Conservation (phyloP, 169 alveolate species). For the Eimeria tenella region DNA sequence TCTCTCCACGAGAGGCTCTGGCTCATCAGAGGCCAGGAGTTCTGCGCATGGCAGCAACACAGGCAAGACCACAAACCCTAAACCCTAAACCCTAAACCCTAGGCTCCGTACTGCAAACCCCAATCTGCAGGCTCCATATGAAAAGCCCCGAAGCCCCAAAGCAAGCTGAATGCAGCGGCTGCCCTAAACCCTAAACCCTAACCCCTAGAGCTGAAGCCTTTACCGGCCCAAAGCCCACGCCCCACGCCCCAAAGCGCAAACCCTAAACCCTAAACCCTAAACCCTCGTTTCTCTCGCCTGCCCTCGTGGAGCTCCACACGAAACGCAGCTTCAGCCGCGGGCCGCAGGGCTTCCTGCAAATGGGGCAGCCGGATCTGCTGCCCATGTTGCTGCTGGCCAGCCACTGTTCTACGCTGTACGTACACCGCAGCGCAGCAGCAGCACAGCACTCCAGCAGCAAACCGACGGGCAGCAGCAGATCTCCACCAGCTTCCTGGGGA, state of each 20-base stretch:
- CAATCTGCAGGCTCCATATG: neutral
- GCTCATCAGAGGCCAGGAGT: neutral
- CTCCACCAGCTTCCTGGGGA: no score
- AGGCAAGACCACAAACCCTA: neutral
- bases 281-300: neutral
- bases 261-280: constrained; percentile 13
- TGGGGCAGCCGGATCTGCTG: constrained; percentile 31
- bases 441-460: neutral
- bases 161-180: neutral
- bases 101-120: neutral
- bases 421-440: constrained; percentile 12
- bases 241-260: neutral
- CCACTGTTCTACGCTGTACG: constrained; percentile 31
- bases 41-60: neutral
- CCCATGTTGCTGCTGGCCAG: constrained; percentile 34
- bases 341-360: constrained; percentile 38
- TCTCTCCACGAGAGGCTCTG: constrained; percentile 18
- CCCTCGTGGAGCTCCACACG: constrained; percentile 7
- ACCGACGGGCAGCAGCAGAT: no score
- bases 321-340: constrained; percentile 9
- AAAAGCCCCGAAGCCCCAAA: no score
- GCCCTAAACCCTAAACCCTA: neutral
- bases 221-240: neutral
- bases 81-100: constrained; percentile 44
- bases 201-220: neutral